Base-by-base conservation (phyloP, 129 eudicot genomes). In the Lactuca sativa region DNA sequence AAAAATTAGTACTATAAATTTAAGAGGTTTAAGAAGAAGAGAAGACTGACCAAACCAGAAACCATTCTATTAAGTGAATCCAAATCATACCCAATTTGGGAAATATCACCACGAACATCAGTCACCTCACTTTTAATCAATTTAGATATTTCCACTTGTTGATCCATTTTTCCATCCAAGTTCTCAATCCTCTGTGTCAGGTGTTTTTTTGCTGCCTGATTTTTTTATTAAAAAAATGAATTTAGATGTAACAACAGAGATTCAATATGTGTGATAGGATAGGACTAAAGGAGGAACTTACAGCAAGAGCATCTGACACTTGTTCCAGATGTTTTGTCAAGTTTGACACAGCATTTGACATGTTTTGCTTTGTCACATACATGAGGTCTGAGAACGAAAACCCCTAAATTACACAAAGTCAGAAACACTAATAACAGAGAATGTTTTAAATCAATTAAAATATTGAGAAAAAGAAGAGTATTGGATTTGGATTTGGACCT, bases 101-200 rank as follows among this genome's bases (percentile, higher is more conserved):
- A 85, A 75, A 92, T 72, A 80, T 89, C 95, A 75, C 71, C 86
- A 77, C 92, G 88, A 21, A 75, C 88, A 79, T 81, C 88, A 59
- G 56, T 64, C 40, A 92, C 95, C 80, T 86, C 95, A 38, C 77
- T 83, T 69, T 74, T 83, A 58, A 89, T 89, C 73, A 83, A 70
- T 71, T 86, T 89, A 38, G 95, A 85, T 17, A 87, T 70, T 72
- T 92, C 95, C 65, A 84, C 77, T 83, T 89, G 97, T 41, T 86
- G 83, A 74, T 90, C 97, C 73, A 90, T 67, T 66, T 84, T 92
- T 25, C 85, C 98, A 70, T 92, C 95, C 85, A 92, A 76, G 74
- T 85, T 92, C 69, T 92, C 90, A 62, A 92, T 86, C 77, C 96
- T 78, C 81, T 89, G 98, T 6, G 95, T 84, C 85, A 92, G 78